Evolutionary conservation across 805 yeast species (phyloP), one percentile per base, ranked within the genome.

Genomic region (Barnettozyma vustinii): DNA sequence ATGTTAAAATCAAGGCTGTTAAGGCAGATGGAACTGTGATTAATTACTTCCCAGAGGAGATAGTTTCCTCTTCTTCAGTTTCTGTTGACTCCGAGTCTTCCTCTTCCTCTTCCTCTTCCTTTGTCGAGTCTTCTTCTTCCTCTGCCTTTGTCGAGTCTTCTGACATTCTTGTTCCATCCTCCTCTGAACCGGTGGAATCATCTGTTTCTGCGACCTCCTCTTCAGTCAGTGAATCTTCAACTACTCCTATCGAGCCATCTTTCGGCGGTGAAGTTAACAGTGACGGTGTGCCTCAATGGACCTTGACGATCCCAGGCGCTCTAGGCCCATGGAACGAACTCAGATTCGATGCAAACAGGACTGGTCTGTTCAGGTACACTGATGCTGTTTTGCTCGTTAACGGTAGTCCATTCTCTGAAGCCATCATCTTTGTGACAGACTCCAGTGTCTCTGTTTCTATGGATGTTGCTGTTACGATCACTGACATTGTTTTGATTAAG

Each of bases 291-390:
- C 55, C 55, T 41, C 42, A 44, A 40, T 56, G 56, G 56, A 44
- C 26, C 10, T 15, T 56, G 35, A 19, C 45, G 18, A 30, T 57
- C 42, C 60, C 60, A 46, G 57, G 56, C 35, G 40, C 43, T 13
- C 46, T 54, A 42, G 55, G 56, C 26, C 55, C 57, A 52, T 55
- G 60, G 60, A 33, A 46, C 18, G 44, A 43, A 7, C 32, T 55
- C 18, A 37, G 50, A 2, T 9, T 55, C 15, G 21, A 44, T 8
- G 52, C 44, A n/a, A 27, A 46, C 25, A 47, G 37, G 19, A 15
- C 23, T 23, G 52, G 51, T 26, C 26, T 33, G 10, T 52, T 52
- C 45, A 37, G 9, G 4, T 53, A 47, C 47, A 44, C 43, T 5
- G 33, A 27, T 16, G 48, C 47, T 26, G 37, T 35, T 30, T 40